Percentiles rank a stretch among this genome's conserved stretches.
Evolutionary conservation across 2,329 filamentous ascomycete genomes (phyloP).

Genomic region (Aspergillus calidoustus): DNA sequence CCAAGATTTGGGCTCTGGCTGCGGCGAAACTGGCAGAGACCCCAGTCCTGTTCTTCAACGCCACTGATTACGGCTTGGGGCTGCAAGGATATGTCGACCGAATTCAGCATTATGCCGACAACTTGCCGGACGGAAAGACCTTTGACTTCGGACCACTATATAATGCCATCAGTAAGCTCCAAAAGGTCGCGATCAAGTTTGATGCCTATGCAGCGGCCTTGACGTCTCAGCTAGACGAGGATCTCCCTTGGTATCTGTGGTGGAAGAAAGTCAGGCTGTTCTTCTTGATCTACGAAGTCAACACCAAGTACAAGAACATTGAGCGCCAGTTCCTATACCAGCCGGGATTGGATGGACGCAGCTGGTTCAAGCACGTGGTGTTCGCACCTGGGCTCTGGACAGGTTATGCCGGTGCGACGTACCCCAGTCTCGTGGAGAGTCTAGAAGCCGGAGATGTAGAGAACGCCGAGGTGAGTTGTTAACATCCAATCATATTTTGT

Average conservation of each 20-base stretch:
- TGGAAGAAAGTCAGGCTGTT: constrained; percentile 69
- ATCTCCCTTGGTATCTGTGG: constrained; percentile 79
- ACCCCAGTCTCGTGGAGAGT: constrained; percentile 67
- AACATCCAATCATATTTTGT: constrained; percentile 18
- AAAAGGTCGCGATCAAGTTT: constrained; percentile 54
- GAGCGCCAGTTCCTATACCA: constrained; percentile 80
- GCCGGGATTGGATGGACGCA: constrained; percentile 74
- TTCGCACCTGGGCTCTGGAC: constrained; percentile 93
- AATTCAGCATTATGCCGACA: constrained; percentile 33
- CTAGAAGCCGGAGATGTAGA: constrained; percentile 56
- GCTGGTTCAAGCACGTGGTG: constrained; percentile 94
- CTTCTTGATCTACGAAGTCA: constrained; percentile 67
- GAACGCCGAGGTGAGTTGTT: constrained; percentile 56
- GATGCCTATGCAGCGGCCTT: constrained; percentile 57
- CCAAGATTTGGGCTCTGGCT: constrained; percentile 67
- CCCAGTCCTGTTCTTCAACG: constrained; percentile 67
- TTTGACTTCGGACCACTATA: constrained; percentile 55
- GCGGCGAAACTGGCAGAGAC: constrained; percentile 65
- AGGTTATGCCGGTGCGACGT: constrained; percentile 78
- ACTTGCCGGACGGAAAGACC: constrained; percentile 28
- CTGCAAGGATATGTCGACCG: constrained; percentile 52
- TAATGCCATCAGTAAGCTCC: constrained; percentile 54
- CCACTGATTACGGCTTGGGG: constrained; percentile 66
- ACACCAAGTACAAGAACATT: constrained; percentile 80
- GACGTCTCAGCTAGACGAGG: constrained; percentile 52